Base-by-base conservation (phyloP, 176 grass and related monocot genomes). In the Triticum timopheevii region DNA sequence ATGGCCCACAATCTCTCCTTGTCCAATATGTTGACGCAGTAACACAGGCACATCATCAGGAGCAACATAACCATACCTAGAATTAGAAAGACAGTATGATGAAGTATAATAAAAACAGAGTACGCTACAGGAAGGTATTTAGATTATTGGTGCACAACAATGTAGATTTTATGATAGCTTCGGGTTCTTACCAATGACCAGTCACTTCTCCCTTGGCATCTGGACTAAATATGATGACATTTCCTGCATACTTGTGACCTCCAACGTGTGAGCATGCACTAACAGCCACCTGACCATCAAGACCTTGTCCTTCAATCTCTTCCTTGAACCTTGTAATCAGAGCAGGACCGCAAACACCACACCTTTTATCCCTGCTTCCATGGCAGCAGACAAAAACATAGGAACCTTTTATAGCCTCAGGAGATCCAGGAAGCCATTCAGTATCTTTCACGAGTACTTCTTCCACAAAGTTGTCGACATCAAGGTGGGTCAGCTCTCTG, bases 221-320 rank as follows among this genome's bases (percentile, higher is more conserved):
- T 54, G 86, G 78, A 61, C 85, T 92, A 73, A 94, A 99, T 88
- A 99, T 94, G 47, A 99, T 92, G 39, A 99, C 89, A 75, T 99
- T 99, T 89, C 94, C 94, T 80, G 97, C 97, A 85, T 99, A 99
- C 50, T 99, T 96, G 82, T 99, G 97, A 47, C 97, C 94, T 80
- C 97, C 97, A 80, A 99, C 86, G 9, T 99, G 97, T 67, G 97
- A 96, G 72, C 97, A 94, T 82, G 84, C 91, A 77, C 90, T 99
- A 79, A 96, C 87, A 87, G 85, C 69, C 70, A 99, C 90, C 79
- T 96, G 81, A 73, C 84, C 90, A 49, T 83, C 49, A 68, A 99
- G 92, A 61, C 92, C 85, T 27, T 77, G 84, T 27, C 42, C 73
- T 58, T 69, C 77, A 83, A 96, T 94, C 84, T 99, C 97, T 79